Evolutionary conservation across 176 grass and related monocot genomes (phyloP), one percentile per base, ranked within the genome.

Genomic region (Eragrostis nindensis): DNA sequence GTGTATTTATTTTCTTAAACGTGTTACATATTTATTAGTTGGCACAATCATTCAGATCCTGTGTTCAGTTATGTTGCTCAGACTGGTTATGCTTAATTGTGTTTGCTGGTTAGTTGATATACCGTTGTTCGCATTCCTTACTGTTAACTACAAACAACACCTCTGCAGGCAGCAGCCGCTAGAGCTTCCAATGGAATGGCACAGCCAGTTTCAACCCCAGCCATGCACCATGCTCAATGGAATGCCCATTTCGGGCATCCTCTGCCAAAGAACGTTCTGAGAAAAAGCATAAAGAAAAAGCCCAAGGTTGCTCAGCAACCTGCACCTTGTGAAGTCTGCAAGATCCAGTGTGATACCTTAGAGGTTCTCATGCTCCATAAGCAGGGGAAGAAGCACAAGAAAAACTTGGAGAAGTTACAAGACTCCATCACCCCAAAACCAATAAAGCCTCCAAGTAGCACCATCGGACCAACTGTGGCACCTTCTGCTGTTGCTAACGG

Each of bases 331-430:
- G 84, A 88, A 49, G 85, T 92, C 52, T 97, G 94, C 75, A 90
- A 97, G 65, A 75, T 97, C 47, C 71, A 89, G 27, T 97, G 94
- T 1, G 85, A 86, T 65, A 94, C 88, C 30, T 68, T 54, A 13
- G 87, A 97, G 5, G 81, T 91, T 71, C 81, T 97, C n/a, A 38
- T 50, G 79, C 45, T 81, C 38, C 91, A 97, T 82, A 97, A 88
- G 70, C 85, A 86, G 25, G 91, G 91, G 16, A 94, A 92, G 81
- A 97, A 94, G 70, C 91, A 97, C 66, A 83, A 92, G 85, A 94
- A 88, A 94, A 97, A 92, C 45, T 44, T 94, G 82, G 73, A 84
- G 70, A 97, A 88, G 76, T 70, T 97, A 59, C 91, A 97, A 64
- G 89, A 89, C 32, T 61, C 89, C 3, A 86, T 88, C 70, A 84